These are phyloP conservation scores for Tetraselmis striata DNA, from an alignment of 139 green algal genomes.

Conservation along the genomic window DNA sequence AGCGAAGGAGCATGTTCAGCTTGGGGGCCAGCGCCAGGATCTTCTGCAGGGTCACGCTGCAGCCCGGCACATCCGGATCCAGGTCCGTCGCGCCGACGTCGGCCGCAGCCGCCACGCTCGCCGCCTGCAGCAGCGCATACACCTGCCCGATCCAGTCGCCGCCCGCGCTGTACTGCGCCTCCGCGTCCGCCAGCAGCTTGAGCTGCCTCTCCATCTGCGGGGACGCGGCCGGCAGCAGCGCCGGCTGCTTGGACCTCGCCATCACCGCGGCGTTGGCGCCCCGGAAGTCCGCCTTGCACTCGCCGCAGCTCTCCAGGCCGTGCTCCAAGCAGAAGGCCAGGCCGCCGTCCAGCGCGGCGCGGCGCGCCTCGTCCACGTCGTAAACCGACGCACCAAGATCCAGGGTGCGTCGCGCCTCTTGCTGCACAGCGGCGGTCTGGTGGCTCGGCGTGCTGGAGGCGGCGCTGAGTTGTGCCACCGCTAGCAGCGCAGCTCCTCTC, in stretches of 20 bases:
- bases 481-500: neutral
- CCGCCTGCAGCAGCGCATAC: neutral
- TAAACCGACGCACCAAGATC: neutral
- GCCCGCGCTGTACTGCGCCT: neutral
- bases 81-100: neutral
- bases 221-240: neutral
- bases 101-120: neutral
- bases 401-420: no score
- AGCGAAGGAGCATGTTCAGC: neutral
- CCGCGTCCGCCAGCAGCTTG: neutral
- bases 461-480: neutral
- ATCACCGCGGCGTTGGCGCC: neutral
- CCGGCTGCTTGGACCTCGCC: no score
- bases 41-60: neutral
- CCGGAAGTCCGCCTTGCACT: neutral
- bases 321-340: neutral
- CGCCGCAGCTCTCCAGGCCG: neutral
- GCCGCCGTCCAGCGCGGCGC: neutral
- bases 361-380: neutral
- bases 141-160: neutral
- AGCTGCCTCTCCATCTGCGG: neutral
- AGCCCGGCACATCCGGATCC: neutral
- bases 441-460: neutral
- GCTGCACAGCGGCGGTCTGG: neutral
- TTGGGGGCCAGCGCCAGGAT: neutral